Base-by-base conservation (phyloP, 441 rosid species). In the Arabidopsis lyrata region DNA sequence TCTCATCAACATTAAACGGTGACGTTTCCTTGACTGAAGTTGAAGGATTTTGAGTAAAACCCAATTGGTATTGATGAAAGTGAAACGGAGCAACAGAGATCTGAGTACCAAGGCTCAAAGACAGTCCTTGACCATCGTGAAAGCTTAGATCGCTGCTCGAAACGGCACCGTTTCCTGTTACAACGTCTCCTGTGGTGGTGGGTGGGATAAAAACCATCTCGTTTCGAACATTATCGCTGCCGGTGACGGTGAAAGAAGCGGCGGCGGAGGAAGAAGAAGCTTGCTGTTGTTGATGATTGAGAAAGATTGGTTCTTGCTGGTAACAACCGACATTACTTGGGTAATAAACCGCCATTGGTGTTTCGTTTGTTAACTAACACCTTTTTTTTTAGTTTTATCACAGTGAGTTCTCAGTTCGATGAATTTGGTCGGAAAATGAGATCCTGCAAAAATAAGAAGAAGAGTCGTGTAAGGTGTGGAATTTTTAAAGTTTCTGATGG, bases 101-200 rank as follows among this genome's bases (percentile, higher is more conserved):
- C 57, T 84, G 90, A 9, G 91, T 85, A 59, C 97, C 89, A 32
- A 95, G 97, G 72, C 91, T 92, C 31, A 95, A 84, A 35, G 96
- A 87, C 63, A 92, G 81, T 57, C 97, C 94, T 45, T 63, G 80
- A 49, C 87, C 93, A 12, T 78, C 65, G 36, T 83, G 90, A 74
- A 82, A 80, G 76, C 81, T 90, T 20, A 77, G 86, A 54, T 81
- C 84, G 62, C 78, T 72, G 47, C 77, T 71, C 36, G 80, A 70
- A 64, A 39, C 61, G 36, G 61, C 1, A 61, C 69, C 10, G 74
- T 75, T 11, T 52, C 34, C 41, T 1, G 78, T 60, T 9, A 74
- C 61, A 8, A 50, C 55, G 38, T 60, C 36, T 62, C 75, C 74
- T 29, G 31, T 29, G 39, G 36, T 72, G 35, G 72, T 70, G 47